A percentile compares a stretch with the other conserved stretches of the same genome.
Evolutionary conservation across 257 asterid genomes (phyloP).

Genomic region (Nicotiana sylvestris): DNA sequence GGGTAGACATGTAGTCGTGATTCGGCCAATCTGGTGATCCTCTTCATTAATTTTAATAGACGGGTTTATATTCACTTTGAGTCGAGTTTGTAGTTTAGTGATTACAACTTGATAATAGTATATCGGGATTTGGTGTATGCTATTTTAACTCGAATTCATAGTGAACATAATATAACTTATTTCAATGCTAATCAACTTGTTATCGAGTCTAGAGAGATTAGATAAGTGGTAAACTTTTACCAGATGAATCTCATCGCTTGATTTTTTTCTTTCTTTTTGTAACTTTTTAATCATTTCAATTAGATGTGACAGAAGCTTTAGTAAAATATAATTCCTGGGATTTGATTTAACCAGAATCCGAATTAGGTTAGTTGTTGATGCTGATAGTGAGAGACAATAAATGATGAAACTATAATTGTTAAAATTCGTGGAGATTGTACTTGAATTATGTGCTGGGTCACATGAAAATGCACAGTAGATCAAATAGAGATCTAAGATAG

Average conservation of each 20-base stretch:
- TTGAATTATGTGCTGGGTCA: background rate
- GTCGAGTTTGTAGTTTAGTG: background rate
- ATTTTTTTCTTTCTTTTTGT: background rate
- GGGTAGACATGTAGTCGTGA: too few species aligned
- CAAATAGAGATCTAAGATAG: background rate
- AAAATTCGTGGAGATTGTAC: background rate
- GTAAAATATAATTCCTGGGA: background rate
- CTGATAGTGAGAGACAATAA: background rate
- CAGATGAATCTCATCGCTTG: background rate
- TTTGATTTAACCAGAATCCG: background rate
- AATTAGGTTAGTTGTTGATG: background rate
- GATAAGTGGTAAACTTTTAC: background rate
- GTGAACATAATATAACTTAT: background rate
- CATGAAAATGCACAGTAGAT: too few species aligned
- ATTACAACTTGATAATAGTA: background rate
- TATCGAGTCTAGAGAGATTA: background rate
- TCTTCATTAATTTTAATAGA: too few species aligned
- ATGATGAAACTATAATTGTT: background rate
- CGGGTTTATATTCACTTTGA: background rate
- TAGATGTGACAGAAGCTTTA: background rate
- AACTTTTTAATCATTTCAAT: background rate
- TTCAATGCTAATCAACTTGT: background rate
- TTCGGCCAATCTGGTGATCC: too few species aligned
- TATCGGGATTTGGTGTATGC: background rate
- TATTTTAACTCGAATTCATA: background rate